Percentiles rank a stretch among this genome's conserved stretches.
Conservation (phyloP, 768 basidiomycete species). For the Tricholoma sp. region DNA sequence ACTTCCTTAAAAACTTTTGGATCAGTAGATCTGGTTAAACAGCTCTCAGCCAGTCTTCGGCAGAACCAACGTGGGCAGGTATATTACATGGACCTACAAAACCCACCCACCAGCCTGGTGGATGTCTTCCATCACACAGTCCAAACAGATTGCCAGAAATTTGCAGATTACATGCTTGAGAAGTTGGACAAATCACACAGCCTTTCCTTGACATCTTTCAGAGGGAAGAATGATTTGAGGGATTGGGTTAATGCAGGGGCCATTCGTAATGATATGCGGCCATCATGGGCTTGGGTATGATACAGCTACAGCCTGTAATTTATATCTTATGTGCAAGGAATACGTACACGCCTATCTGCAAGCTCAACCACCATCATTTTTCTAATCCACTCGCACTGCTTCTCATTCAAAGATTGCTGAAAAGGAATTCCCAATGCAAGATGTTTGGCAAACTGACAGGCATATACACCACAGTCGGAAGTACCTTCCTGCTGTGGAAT, state of each 20-base stretch:
- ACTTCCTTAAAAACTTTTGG: not conserved
- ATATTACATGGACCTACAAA: not conserved
- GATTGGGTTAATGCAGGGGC: not conserved
- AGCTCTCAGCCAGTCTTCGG: not conserved
- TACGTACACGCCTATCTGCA: not conserved
- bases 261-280: not conserved
- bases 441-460: not conserved
- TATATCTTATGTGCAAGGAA: not conserved
- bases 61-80: not conserved
- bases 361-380: not conserved
- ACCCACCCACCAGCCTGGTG: not conserved
- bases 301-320: not conserved
- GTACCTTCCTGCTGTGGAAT: not conserved
- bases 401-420: not conserved
- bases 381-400: not conserved
- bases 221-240: not conserved
- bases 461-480: not conserved
- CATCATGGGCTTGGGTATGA: not conserved
- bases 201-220: not conserved
- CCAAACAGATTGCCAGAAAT: not conserved
- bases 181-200: not conserved
- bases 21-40: not conserved
- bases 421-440: not conserved
- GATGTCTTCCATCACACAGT: not conserved
- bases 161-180: not conserved